phyloP scores from a whole-genome alignment of 495 filamentous ascomycete species.

The Chaetomium tenue region DNA sequence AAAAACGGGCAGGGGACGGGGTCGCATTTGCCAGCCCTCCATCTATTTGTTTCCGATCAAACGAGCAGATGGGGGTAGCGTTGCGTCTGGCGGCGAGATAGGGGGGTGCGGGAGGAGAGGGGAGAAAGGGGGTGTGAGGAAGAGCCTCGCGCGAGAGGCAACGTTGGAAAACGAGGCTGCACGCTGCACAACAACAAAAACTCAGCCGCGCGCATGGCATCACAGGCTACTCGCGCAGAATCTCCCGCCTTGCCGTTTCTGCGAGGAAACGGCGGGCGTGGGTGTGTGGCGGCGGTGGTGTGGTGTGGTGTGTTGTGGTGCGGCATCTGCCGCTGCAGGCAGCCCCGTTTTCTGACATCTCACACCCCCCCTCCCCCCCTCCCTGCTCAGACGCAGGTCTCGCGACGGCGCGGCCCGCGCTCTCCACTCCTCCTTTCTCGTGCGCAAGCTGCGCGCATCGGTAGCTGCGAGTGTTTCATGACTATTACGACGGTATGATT shows the following conservation, averaged over 20 bases:
- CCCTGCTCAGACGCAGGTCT: conserved; percentile 20
- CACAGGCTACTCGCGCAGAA: background rate
- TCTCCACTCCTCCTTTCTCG: background rate
- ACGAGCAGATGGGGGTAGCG: conserved; percentile 9
- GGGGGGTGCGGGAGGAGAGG: background rate
- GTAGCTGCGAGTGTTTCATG: conserved; percentile 35
- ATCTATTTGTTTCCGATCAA: conserved; percentile 5
- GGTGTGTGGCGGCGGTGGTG: conserved; percentile 21
- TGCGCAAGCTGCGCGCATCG: conserved; percentile 11
- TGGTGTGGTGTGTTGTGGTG: conserved; percentile 34
- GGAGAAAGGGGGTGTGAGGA: conserved; percentile 6
- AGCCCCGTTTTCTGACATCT: conserved; percentile 22
- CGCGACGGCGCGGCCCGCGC: conserved; percentile 19
- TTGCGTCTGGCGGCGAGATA: background rate
- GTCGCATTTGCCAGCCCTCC: conserved; percentile 11
- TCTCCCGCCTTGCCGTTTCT: background rate
- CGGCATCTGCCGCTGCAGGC: background rate
- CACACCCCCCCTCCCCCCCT: conserved; percentile 29
- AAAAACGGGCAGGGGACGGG: background rate
- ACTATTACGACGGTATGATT: conserved; percentile 46
- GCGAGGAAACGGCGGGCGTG: conserved; percentile 18
- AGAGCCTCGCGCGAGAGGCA: conserved; percentile 33
- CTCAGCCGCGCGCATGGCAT: background rate
- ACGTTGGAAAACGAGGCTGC: conserved; percentile 32
- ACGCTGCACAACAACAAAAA: background rate